Evolutionary conservation across 805 yeast species (phyloP).

Genomic region (Teunomyces atbi): DNA sequence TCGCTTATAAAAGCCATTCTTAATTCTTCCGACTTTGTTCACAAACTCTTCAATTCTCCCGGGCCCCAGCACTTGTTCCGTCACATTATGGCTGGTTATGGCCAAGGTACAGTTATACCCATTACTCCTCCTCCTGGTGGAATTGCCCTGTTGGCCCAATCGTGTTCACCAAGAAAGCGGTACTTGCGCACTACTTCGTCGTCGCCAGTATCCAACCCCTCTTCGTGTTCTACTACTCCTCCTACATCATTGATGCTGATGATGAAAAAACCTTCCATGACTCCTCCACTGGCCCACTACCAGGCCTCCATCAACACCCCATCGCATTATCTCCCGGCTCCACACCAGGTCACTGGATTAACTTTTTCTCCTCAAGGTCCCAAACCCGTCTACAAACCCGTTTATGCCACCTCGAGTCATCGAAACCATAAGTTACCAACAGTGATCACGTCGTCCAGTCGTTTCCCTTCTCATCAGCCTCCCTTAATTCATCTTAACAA

Average conservation of each 20-base stretch:
- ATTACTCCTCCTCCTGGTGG: background rate
- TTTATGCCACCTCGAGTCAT: slow-evolving; percentile 7
- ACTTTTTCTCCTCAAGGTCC: slow-evolving; percentile 1
- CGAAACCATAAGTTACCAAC: slow-evolving; percentile 8
- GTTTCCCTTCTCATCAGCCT: slow-evolving; percentile 4
- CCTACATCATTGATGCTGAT: slow-evolving; percentile 1
- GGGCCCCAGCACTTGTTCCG: slow-evolving; percentile 30
- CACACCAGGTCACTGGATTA: slow-evolving; percentile 2
- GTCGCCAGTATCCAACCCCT: background rate
- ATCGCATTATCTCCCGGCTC: slow-evolving; percentile 3
- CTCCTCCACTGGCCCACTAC: slow-evolving; percentile 2
- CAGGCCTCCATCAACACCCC: background rate
- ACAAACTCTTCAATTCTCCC: slow-evolving; percentile 24
- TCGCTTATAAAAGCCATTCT: slow-evolving; percentile 26
- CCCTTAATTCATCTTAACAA: slow-evolving; percentile 17
- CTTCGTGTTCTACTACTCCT: slow-evolving; percentile 1
- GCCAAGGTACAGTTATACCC: background rate
- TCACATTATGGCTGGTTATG: slow-evolving; percentile 6
- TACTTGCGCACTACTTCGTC: background rate
- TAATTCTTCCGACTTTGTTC: slow-evolving; percentile 26
- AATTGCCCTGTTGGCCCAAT: background rate
- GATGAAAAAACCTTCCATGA: slow-evolving; percentile 2
- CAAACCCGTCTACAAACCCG: slow-evolving; percentile 10
- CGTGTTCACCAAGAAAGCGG: background rate
- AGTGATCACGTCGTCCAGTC: slow-evolving; percentile 8